Base-by-base conservation (phyloP, 306 rosid genomes). In the Adenanthera pavonina region DNA sequence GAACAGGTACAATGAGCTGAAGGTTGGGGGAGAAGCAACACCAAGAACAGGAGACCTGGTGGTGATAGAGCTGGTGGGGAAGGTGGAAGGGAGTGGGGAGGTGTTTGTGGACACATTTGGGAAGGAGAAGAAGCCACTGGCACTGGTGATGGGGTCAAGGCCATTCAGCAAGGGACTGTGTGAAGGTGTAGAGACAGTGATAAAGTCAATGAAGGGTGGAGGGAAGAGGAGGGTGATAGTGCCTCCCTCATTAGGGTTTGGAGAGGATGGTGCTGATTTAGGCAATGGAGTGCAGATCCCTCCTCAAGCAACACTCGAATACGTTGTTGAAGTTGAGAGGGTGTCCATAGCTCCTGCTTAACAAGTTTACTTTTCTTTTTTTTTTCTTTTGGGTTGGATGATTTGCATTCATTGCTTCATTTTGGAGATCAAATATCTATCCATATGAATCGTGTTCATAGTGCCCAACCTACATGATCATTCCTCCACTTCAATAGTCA, bases 311-410 rank as follows among this genome's bases (percentile, higher is more conserved):
- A 92, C 97, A n/a, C 90, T 92, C 33, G 98, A 93, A 36, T 95
- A 92, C 60, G 44, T 86, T 74, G 87, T 95, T 53, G 91, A 93
- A 90, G 85, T 95, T 86, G 99, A 90, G 7, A 90, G 85, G 85
- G 99, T 93, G 46, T 93, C 99, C 78, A 93, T 93, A 82, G 99
- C 99, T 53, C 97, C 99, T 0, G 93, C 94, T 76, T 95, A 25
- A 25, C 30, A 25, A 25, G 13, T 46, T 57, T 13, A 19, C 13
- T 19, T 2, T 19, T 34, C 10, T 54, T 54, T 16, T 4, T 12
- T 19, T 59, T 36, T 3, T 60, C 12, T 20, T 59, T 35, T 5
- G 10, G 36, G 10, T 9, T 19, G 4, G 41, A 38, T 25, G 30
- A 25, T 25, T 25, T 25, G 30, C 30, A 25, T 25, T 25, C 30